Base-by-base conservation (phyloP, 306 rosid genomes). In the Dryas octopetala region DNA sequence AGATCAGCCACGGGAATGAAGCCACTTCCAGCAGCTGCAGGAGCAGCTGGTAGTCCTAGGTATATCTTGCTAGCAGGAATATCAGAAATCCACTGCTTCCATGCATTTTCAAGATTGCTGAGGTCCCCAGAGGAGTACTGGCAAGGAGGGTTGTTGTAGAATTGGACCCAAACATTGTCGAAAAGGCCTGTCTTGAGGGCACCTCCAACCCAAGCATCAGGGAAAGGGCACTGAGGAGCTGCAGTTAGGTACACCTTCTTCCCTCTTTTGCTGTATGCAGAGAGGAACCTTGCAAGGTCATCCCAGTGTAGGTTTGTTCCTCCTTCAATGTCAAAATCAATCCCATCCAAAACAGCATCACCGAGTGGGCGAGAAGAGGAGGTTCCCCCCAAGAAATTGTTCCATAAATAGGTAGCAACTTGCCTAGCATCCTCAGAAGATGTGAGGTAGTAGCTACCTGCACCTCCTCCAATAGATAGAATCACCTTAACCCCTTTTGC, bases 91-190 rank as follows among this genome's bases (percentile, higher is more conserved):
- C 96, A 87, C 67, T 76, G 86, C 46, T 74, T 79, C 92, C 89
- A 90, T 53, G 89, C 83, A 49, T 52, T 75, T 48, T 75, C 77
- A 41, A 90, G 90, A 63, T 68, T 64, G 54, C 14, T 59, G 26
- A 73, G 58, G 55, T 77, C 82, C n/a, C 86, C 86, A 1, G 87
- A 72, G 5, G 82, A 59, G 83, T 87, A 87, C 26, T 88, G 85
- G 77, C 88, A 90, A 0, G 80, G 83, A 1, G 88, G 74, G 66
- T 86, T 90, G 62, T 86, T 88, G 83, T 88, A 90, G 75, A 90
- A 90, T 50, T 90, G 90, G 43, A 86, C 85, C 91, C 90, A 88
- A 55, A 88, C 85, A 32, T 49, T 82, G 87, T 91, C 93, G 60
- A 88, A 91, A 26, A 88, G 84, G 9, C 91, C 85, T 0, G 91